A percentile compares a stretch with the other conserved stretches of the same genome.
These are phyloP conservation scores for Fusarium tuaranense DNA, from an alignment of 2,329 filamentous ascomycete species.

Conservation along the genomic window DNA sequence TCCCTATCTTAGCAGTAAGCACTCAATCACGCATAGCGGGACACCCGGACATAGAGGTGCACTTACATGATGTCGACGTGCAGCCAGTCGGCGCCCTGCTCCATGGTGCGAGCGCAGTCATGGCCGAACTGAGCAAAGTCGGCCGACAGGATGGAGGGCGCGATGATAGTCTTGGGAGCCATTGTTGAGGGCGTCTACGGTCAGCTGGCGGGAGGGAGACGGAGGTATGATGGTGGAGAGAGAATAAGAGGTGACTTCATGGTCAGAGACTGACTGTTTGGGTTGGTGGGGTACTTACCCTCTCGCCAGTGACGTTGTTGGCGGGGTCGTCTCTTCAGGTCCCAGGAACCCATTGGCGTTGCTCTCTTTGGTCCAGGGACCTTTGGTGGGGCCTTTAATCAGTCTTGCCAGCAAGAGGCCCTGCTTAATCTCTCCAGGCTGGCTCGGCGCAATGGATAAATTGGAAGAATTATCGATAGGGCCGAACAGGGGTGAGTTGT, in stretches of 20 bases:
- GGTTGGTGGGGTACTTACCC: conserved; percentile 30
- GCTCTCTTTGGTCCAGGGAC: conserved; percentile 1
- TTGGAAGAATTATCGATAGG: not conserved
- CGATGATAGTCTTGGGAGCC: conserved; percentile 93
- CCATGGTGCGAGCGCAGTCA: conserved; percentile 88
- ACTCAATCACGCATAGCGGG: not conserved
- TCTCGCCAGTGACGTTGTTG: conserved; percentile 38
- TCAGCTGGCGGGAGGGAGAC: conserved; percentile 10
- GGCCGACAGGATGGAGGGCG: conserved; percentile 96
- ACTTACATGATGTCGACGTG: conserved; percentile 90
- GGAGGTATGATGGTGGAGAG: conserved; percentile 35
- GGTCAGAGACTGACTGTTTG: conserved; percentile 14
- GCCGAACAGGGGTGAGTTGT: not conserved
- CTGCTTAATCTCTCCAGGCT: conserved; percentile 11
- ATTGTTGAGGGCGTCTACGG: conserved; percentile 61
- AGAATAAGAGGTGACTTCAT: conserved; percentile 21
- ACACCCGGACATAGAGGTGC: not conserved
- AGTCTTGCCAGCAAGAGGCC: conserved; percentile 10
- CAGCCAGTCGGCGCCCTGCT: conserved; percentile 89
- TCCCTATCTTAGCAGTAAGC: conserved; percentile 71
- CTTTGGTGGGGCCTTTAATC: not conserved
- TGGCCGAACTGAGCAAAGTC: conserved; percentile 92
- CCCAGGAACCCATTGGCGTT: conserved; percentile 2
- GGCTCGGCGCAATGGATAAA: not conserved
- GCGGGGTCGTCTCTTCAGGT: conserved; percentile 30